Conservation (phyloP, 768 basidiomycete genomes). For the Suillus subluteus region DNA sequence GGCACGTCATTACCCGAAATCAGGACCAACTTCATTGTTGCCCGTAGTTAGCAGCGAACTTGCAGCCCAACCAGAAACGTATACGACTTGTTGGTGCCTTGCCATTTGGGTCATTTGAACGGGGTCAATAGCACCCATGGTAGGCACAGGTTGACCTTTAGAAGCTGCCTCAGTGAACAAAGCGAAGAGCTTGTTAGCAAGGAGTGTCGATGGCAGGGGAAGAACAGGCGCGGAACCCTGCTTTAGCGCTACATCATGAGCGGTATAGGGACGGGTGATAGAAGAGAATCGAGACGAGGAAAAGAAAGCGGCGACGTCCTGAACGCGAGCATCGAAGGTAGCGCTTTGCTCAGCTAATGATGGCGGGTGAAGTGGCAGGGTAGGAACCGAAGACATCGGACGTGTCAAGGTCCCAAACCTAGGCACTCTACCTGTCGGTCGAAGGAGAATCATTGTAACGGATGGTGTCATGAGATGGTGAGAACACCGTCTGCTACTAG, state of each 20-base stretch:
- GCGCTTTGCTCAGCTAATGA: constrained; percentile 58
- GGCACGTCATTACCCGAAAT: constrained; percentile 64
- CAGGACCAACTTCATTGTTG: constrained; percentile 90
- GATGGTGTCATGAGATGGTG: constrained; percentile 32
- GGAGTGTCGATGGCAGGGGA: constrained; percentile 74
- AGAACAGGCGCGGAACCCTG: constrained; percentile 85
- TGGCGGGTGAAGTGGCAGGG: constrained; percentile 62
- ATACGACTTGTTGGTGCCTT: constrained; percentile 80
- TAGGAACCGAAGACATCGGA: constrained; percentile 44
- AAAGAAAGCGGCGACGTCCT: constrained; percentile 75
- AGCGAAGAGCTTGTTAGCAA: constrained; percentile 84
- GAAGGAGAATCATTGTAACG: constrained; percentile 17
- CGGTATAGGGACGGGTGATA: constrained; percentile 79
- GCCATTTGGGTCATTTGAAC: constrained; percentile 97
- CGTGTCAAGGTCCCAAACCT: constrained; percentile 30
- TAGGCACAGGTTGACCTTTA: constrained; percentile 75
- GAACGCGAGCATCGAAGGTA: constrained; percentile 63
- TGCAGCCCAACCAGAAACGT: constrained; percentile 92
- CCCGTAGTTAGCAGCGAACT: constrained; percentile 87
- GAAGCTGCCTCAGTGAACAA: constrained; percentile 65
- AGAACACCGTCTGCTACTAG: constrained; percentile 35
- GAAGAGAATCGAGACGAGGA: constrained; percentile 69
- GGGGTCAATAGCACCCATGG: constrained; percentile 93
- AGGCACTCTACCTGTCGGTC: constrained; percentile 35
- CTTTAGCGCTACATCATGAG: constrained; percentile 82